Percentiles rank a stretch among this genome's conserved stretches.
These are phyloP conservation scores for Benincasa hispida DNA, from an alignment of 306 rosid genomes.

Conservation along the genomic window DNA sequence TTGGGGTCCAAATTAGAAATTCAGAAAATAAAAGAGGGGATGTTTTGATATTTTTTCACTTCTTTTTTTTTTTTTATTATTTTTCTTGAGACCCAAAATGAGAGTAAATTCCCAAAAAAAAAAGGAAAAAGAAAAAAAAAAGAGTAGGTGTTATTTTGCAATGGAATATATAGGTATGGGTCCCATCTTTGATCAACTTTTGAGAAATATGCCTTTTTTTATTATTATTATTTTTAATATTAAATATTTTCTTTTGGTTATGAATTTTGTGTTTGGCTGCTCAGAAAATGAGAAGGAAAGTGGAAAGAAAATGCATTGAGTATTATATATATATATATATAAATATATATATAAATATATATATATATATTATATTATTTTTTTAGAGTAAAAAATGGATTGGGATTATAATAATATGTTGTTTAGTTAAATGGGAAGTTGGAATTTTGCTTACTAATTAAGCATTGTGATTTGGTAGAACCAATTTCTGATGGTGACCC, in stretches of 20 bases:
- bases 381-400: too few relatives aligned
- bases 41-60: slow-evolving; percentile 2
- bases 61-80: background rate
- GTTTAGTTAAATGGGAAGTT: background rate
- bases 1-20: slow-evolving; percentile 58
- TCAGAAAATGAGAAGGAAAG: background rate
- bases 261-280: background rate
- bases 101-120: background rate
- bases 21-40: background rate
- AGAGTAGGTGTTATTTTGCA: slow-evolving; percentile 11
- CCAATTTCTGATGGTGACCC: background rate
- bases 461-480: slow-evolving; percentile 15
- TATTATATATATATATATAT: too few relatives aligned
- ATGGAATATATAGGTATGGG: slow-evolving; percentile 20
- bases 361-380: too few relatives aligned
- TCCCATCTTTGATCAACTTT: background rate
- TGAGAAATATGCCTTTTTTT: slow-evolving; percentile 1
- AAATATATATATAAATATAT: too few relatives aligned
- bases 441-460: slow-evolving; percentile 19
- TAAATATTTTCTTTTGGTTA: background rate
- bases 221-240: too few relatives aligned
- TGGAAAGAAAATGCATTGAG: background rate
- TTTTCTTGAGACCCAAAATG: background rate
- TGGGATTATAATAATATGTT: background rate
- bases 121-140: background rate